phyloP scores from a whole-genome alignment of 2,329 filamentous ascomycete species.

The Coniochaeta hoffmannii region DNA sequence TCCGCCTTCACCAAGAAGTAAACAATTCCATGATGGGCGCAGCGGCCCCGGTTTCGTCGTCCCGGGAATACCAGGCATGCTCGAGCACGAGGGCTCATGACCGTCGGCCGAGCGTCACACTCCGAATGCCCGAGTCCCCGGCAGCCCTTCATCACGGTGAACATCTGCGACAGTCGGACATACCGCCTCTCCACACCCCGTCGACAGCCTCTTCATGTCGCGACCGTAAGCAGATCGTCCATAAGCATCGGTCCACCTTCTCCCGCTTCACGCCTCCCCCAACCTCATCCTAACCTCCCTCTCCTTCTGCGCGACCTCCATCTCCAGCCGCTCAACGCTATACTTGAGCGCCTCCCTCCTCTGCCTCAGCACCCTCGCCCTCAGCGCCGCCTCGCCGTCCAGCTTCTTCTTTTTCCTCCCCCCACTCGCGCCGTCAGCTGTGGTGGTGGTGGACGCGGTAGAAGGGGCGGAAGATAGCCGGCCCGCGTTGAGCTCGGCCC shows the following conservation, averaged over 20 bases:
- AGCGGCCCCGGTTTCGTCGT: too few species aligned
- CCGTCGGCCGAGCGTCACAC: too few species aligned
- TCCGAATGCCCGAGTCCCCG: too few species aligned
- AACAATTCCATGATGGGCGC: too few species aligned
- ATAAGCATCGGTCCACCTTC: background rate
- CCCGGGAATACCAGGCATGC: too few species aligned
- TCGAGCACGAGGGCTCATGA: too few species aligned
- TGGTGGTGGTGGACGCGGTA: conserved; percentile 13
- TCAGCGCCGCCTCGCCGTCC: conserved; percentile 31
- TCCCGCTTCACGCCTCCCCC: conserved; percentile 10
- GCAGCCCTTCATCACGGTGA: too few species aligned
- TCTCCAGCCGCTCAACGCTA: conserved; percentile 74
- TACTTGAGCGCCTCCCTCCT: conserved; percentile 82
- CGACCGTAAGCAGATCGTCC: background rate
- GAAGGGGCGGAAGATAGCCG: conserved; percentile 32
- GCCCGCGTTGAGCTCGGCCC: conserved; percentile 76
- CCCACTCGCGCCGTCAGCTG: too few species aligned
- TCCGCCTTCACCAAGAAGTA: too few species aligned
- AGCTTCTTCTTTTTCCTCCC: too few species aligned
- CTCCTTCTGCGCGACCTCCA: conserved; percentile 76
- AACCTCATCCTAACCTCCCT: conserved; percentile 43
- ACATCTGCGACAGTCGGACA: too few species aligned
- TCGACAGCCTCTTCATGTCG: background rate
- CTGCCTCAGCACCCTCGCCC: conserved; percentile 58
- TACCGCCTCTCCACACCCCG: background rate